Conservation (phyloP, 164 flowering plant species). For the Nymphaea thermarum region DNA sequence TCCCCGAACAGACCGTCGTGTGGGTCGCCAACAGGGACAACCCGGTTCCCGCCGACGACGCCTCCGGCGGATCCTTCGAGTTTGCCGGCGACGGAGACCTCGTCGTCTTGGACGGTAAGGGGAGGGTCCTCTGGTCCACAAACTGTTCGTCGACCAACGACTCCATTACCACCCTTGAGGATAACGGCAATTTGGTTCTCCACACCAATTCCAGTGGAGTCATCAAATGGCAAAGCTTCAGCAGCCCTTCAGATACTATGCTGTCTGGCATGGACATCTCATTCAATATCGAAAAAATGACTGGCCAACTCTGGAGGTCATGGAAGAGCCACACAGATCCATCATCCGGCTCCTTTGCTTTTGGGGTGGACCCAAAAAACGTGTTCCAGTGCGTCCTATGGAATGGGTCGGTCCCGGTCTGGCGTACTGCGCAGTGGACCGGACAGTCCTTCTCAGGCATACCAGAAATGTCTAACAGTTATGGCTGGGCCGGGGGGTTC, state of each 20-base stretch:
- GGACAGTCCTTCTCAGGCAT: slow-evolving; percentile 16
- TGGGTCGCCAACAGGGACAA: slow-evolving; percentile 8
- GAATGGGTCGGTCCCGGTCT: slow-evolving; percentile 15
- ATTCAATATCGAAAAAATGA: slow-evolving; percentile 4
- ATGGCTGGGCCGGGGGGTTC: too few relatives aligned
- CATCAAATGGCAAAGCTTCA: slow-evolving; percentile 5
- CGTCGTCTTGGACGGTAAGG: not conserved
- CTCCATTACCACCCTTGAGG: not conserved
- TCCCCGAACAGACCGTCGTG: not conserved
- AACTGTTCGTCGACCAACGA: not conserved
- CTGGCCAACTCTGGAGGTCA: slow-evolving; percentile 8
- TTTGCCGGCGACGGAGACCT: slow-evolving; percentile 2
- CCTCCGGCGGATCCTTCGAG: not conserved
- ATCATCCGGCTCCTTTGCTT: slow-evolving; percentile 16
- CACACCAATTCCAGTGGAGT: not conserved
- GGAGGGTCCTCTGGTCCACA: slow-evolving; percentile 2
- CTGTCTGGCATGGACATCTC: slow-evolving; percentile 11
- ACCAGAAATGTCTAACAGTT: slow-evolving; percentile 1
- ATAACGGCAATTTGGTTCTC: slow-evolving; percentile 3
- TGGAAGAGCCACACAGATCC: slow-evolving; percentile 26
- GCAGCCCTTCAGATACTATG: not conserved
- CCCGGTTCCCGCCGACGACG: not conserved
- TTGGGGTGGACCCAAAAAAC: slow-evolving; percentile 2
- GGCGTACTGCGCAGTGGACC: slow-evolving; percentile 32
- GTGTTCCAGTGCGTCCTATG: slow-evolving; percentile 14